These are phyloP conservation scores for Fagopyrum homotropicum DNA, from an alignment of 148 eudicot species.

Conservation along the genomic window DNA sequence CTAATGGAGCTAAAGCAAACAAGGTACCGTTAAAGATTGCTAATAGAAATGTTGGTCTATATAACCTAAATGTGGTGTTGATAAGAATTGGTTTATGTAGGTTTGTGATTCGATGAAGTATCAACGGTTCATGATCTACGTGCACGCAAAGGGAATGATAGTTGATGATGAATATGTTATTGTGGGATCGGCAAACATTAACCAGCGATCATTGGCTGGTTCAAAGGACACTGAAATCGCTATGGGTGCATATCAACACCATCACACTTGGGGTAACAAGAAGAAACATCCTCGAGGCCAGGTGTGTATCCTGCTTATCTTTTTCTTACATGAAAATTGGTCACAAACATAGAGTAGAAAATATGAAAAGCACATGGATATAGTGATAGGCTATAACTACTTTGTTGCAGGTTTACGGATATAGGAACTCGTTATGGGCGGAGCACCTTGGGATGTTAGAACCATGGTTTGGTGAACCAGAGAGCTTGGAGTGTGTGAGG, in stretches of 20 bases:
- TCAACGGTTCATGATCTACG: constrained; percentile 74
- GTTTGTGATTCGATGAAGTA: constrained; percentile 49
- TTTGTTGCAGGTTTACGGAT: constrained; percentile 48
- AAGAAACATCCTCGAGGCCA: constrained; percentile 63
- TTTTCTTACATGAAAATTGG: too few relatives aligned
- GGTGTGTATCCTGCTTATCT: constrained; percentile 30
- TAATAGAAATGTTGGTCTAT: too few relatives aligned
- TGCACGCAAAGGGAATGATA: constrained; percentile 85
- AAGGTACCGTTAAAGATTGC: constrained; percentile 18
- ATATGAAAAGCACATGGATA: not conserved
- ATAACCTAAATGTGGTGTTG: not conserved
- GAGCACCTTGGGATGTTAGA: constrained; percentile 54
- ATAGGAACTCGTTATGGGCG: constrained; percentile 63
- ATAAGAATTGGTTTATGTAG: constrained; percentile 25
- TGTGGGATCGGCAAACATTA: constrained; percentile 78
- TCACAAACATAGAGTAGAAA: not conserved
- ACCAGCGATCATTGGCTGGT: constrained; percentile 82
- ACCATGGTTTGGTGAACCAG: constrained; percentile 32
- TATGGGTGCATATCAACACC: constrained; percentile 86
- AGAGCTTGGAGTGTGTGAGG: constrained; percentile 50
- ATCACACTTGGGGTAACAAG: constrained; percentile 48
- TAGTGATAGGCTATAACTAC: not conserved
- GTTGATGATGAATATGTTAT: constrained; percentile 76
- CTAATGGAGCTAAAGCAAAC: constrained; percentile 25
- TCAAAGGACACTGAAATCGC: constrained; percentile 85